Evolutionary conservation across 768 basidiomycete species (phyloP).

Genomic region (Auricularia auricula-judae): DNA sequence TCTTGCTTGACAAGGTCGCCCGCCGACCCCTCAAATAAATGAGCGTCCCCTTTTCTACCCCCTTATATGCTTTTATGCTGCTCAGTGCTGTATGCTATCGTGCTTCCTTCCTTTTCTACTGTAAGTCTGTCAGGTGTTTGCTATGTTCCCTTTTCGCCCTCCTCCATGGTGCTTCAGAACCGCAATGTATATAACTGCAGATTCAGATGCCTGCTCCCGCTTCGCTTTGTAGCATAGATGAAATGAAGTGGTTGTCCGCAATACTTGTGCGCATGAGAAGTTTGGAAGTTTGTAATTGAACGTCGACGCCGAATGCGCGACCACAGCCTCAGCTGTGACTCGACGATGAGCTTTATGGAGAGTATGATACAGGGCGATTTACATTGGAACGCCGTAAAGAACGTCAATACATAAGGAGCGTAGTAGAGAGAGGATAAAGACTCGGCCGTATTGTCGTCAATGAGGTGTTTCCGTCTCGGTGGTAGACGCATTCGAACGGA

Average conservation of each 20-base stretch:
- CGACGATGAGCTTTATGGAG: no score
- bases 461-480: neutral
- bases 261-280: no score
- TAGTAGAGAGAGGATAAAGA: neutral
- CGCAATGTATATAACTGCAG: no score
- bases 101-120: neutral
- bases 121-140: neutral
- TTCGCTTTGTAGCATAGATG: neutral
- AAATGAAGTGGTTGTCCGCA: neutral
- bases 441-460: neutral
- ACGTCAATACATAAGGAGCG: neutral
- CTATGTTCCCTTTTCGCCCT: neutral
- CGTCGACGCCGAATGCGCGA: no score
- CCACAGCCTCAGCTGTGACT: no score
- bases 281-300: no score
- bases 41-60: neutral
- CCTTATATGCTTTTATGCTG: neutral
- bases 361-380: no score
- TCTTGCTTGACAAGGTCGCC: conserved; percentile 50
- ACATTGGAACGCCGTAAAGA: no score
- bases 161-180: neutral
- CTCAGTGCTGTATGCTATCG: neutral
- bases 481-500: neutral
- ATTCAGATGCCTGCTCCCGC: neutral
- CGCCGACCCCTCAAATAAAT: conserved; percentile 19